phyloP scores from a whole-genome alignment of 345 rosid genomes.

The Populus davidiana region DNA sequence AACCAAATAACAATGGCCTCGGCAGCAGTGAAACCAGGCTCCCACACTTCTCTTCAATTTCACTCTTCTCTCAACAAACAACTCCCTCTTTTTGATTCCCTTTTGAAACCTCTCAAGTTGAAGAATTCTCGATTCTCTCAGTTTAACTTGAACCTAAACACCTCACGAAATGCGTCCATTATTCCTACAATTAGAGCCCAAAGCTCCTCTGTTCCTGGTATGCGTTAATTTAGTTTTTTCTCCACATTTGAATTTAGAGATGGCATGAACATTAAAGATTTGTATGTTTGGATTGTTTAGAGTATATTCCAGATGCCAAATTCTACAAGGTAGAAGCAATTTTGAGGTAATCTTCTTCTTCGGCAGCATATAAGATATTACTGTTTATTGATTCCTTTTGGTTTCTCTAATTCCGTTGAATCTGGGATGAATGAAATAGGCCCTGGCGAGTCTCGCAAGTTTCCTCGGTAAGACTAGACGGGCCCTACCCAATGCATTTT shows the following conservation, averaged over 20 bases:
- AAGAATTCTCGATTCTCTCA: conserved; percentile 25
- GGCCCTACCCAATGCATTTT: no score
- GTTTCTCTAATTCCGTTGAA: conserved; percentile 3
- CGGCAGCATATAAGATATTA: background rate
- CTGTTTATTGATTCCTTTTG: background rate
- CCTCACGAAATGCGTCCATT: conserved; percentile 28
- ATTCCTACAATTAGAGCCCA: conserved; percentile 51
- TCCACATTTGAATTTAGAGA: background rate
- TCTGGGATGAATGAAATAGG: conserved; percentile 36
- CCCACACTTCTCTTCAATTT: conserved; percentile 19
- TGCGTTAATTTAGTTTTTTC: background rate
- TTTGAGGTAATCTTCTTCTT: conserved; percentile 42
- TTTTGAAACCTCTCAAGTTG: conserved; percentile 30
- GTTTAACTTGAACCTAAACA: conserved; percentile 22
- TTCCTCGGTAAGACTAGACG: conserved; percentile 60
- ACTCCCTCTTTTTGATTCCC: conserved; percentile 26
- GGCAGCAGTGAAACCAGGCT: conserved; percentile 28
- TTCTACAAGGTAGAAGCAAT: conserved; percentile 92
- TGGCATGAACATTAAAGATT: background rate
- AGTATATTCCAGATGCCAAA: conserved; percentile 61
- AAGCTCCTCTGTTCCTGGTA: conserved; percentile 44
- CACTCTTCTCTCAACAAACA: conserved; percentile 22
- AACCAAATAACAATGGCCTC: conserved; percentile 22
- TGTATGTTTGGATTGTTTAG: conserved; percentile 22
- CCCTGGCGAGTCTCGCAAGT: conserved; percentile 82